A percentile compares a stretch with the other conserved stretches of the same genome.
These are phyloP conservation scores for Chenopodium formosanum DNA, from an alignment of 148 eudicot genomes.

Conservation along the genomic window DNA sequence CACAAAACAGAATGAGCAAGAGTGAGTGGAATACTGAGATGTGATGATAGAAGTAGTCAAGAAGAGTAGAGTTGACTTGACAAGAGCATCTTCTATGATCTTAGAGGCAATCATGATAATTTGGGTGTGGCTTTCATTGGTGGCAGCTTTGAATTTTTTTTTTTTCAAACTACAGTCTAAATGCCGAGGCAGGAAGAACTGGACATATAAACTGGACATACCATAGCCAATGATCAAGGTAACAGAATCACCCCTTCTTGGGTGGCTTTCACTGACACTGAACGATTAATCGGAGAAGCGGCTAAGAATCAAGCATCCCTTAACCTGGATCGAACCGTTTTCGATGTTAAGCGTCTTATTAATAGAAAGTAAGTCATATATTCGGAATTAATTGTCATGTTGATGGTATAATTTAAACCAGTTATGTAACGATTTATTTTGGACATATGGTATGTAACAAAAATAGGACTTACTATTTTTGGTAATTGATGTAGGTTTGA, in stretches of 20 bases:
- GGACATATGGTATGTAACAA: no score
- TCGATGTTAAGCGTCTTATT: slow-evolving; percentile 49
- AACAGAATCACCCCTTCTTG: slow-evolving; percentile 55
- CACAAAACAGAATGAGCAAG: slow-evolving; percentile 83
- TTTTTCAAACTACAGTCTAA: slow-evolving; percentile 76
- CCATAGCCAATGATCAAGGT: slow-evolving; percentile 48
- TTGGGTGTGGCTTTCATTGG: slow-evolving; percentile 73
- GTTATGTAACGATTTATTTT: neutral
- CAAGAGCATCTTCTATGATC: slow-evolving; percentile 67
- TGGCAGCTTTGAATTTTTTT: slow-evolving; percentile 51
- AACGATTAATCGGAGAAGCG: slow-evolving; percentile 49
- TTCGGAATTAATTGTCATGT: neutral
- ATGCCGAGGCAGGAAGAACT: slow-evolving; percentile 60
- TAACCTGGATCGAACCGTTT: slow-evolving; percentile 47
- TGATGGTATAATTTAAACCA: neutral
- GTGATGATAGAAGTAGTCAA: slow-evolving; percentile 66
- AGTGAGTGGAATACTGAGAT: slow-evolving; percentile 77
- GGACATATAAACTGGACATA: slow-evolving; percentile 43
- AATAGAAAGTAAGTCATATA: slow-evolving; percentile 37
- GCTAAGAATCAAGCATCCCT: slow-evolving; percentile 52
- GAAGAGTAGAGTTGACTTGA: slow-evolving; percentile 80
- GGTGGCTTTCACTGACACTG: slow-evolving; percentile 52
- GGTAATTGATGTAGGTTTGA: slow-evolving; percentile 31
- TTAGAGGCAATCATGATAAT: slow-evolving; percentile 93
- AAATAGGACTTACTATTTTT: neutral